phyloP scores from a whole-genome alignment of 192 early-diverging fungal species.

The Anaeromyces robustus region DNA sequence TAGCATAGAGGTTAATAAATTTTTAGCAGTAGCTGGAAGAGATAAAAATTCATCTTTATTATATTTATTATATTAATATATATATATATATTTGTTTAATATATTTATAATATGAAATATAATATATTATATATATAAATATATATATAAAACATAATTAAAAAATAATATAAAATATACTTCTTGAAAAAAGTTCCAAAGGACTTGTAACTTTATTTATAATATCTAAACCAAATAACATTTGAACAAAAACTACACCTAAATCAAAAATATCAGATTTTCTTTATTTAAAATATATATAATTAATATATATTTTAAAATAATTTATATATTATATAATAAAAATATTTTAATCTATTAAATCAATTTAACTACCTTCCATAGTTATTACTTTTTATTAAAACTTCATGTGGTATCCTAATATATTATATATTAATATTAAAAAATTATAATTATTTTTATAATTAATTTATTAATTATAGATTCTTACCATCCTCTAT shows the following conservation, averaged over 20 bases:
- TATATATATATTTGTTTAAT: no score
- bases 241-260: conserved; percentile 48
- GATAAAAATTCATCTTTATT: neutral
- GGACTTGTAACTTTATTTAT: conserved; percentile 10
- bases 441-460: no score
- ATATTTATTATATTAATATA: neutral
- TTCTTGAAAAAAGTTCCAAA: neutral
- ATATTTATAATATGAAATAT: no score
- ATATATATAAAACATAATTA: no score
- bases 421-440: no score
- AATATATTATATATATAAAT: no score
- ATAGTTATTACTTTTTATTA: neutral
- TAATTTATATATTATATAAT: neutral
- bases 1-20: neutral
- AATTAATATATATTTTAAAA: neutral
- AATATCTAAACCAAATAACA: conserved; percentile 48
- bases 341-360: neutral
- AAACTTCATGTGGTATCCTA: neutral
- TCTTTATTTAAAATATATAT: conserved; percentile 28
- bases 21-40: neutral
- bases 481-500: neutral
- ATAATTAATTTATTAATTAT: no score
- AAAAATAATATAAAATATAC: neutral
- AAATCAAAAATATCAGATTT: conserved; percentile 50
- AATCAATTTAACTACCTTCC: neutral